Percentiles rank a stretch among this genome's conserved stretches.
These are phyloP conservation scores for Daphne laureola DNA, from an alignment of 441 rosid genomes.

Conservation along the genomic window DNA sequence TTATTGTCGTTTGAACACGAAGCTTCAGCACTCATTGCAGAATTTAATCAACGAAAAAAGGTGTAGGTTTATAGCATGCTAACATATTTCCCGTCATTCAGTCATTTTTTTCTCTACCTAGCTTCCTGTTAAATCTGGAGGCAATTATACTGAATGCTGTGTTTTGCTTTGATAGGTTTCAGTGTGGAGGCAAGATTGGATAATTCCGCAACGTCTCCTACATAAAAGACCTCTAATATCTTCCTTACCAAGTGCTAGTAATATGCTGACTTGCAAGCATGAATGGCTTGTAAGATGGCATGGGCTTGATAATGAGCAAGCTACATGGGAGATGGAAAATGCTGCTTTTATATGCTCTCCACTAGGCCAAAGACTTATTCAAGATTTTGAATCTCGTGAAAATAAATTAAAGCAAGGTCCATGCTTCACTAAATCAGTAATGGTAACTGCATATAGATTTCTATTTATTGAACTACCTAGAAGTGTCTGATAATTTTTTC, in stretches of 20 bases:
- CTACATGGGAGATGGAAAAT: slow-evolving; percentile 33
- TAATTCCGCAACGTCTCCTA: slow-evolving; percentile 24
- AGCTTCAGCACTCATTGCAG: slow-evolving; percentile 21
- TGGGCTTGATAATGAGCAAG: slow-evolving; percentile 29
- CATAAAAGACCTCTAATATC: slow-evolving; percentile 17
- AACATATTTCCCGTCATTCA: background rate
- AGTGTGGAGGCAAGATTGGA: slow-evolving; percentile 27
- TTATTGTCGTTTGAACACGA: slow-evolving; percentile 11
- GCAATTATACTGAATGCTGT: background rate
- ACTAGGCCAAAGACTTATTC: slow-evolving; percentile 18
- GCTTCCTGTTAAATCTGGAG: background rate
- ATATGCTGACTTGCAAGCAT: slow-evolving; percentile 7
- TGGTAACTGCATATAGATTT: too few species aligned
- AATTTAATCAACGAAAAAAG: slow-evolving; percentile 17
- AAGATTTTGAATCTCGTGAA: slow-evolving; percentile 23
- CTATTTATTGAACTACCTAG: too few species aligned
- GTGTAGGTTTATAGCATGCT: slow-evolving; percentile 6
- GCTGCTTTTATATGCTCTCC: slow-evolving; percentile 19
- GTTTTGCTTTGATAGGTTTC: slow-evolving; percentile 9
- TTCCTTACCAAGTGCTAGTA: slow-evolving; percentile 7
- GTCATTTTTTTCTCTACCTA: background rate
- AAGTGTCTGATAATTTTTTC: too few species aligned
- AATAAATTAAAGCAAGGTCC: slow-evolving; percentile 7
- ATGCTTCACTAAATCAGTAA: slow-evolving; percentile 6
- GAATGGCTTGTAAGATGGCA: slow-evolving; percentile 34